Base-by-base conservation (phyloP, 73 alveolate genomes). In the Paramecium bursaria region DNA sequence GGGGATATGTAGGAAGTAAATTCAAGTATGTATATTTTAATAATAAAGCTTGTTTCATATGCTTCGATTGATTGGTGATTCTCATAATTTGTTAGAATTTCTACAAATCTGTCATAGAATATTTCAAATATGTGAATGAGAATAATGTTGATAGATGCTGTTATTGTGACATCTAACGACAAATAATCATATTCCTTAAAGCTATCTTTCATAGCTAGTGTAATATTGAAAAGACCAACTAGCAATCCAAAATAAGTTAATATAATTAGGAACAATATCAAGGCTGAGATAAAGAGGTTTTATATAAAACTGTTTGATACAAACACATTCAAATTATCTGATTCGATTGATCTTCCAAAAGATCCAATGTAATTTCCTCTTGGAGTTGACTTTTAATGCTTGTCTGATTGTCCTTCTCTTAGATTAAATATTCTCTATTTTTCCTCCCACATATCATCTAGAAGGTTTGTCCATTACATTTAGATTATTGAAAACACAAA, bases 1-100 rank as follows among this genome's bases (percentile, higher is more conserved):
- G 76, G 76, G 27, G 33, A 2, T 10, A 57, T 15, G 7, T 57
- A 27, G 17, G 76, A 23, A 57, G 51, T 13, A 42, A n/a, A n/a
- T n/a, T n/a, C n/a, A n/a, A n/a, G n/a, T n/a, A n/a, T 57, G 26
- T 57, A 57, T 57, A 30, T 57, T 57, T 57, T 57, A 57, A 57
- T 57, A 0, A 57, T 57, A 57, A 23, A 57, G 15, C 76, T 57
- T 1, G 76, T 57, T 57, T 57, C 76, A 30, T 57, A 57, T 57
- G 27, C 4, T 23, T 57, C 21, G 13, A 50, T 30, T 13, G 76
- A 30, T n/a, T 57, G 17, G 17, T 30, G 33, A 57, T 57, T 57
- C 5, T 57, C 76, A 57, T 30, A 57, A 57, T 57, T 50, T 27
- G 76, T 57, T 23, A 57, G 15, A 57, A 57, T 23, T 30, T 27